Percentiles rank a stretch among this genome's conserved stretches.
Conservation (phyloP, 2,329 filamentous ascomycete genomes). For the Clarireedia paspali region DNA sequence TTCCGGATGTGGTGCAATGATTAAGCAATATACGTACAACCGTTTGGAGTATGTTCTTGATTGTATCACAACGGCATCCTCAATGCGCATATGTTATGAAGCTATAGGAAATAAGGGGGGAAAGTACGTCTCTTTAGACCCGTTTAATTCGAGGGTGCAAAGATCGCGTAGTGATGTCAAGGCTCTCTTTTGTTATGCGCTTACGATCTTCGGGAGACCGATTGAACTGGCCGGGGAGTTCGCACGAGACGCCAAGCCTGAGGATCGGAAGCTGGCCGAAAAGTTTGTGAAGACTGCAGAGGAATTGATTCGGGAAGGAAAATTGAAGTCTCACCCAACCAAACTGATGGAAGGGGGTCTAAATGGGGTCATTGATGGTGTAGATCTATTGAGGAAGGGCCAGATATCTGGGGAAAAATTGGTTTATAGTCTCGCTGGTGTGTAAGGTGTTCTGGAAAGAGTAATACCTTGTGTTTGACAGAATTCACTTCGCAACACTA, state of each 20-base stretch:
- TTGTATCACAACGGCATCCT: slow-evolving; percentile 29
- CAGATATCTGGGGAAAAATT: slow-evolving; percentile 1
- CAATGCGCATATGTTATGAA: slow-evolving; percentile 32
- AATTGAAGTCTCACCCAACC: not conserved
- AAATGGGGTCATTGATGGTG: not conserved
- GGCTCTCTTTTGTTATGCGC: not conserved
- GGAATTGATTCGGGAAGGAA: not conserved
- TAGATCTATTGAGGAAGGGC: slow-evolving; percentile 6
- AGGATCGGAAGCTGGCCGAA: slow-evolving; percentile 3
- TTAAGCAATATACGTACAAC: slow-evolving; percentile 33
- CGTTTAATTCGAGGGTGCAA: not conserved
- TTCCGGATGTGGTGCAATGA: slow-evolving; percentile 28
- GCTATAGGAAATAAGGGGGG: slow-evolving; percentile 31
- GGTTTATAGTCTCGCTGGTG: not conserved
- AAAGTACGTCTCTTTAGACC: slow-evolving; percentile 17
- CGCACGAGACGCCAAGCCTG: not conserved
- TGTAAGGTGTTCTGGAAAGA: too few relatives aligned
- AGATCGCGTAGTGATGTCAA: not conserved
- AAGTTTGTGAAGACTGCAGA: slow-evolving; percentile 1
- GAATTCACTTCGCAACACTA: too few relatives aligned
- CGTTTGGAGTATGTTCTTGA: slow-evolving; percentile 33
- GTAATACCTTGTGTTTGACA: too few relatives aligned
- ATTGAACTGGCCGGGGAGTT: slow-evolving; percentile 2
- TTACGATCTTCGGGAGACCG: not conserved
- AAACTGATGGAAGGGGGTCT: not conserved